phyloP scores from a whole-genome alignment of 2,329 filamentous ascomycete genomes.

The Ceratocystis smalleyi region DNA sequence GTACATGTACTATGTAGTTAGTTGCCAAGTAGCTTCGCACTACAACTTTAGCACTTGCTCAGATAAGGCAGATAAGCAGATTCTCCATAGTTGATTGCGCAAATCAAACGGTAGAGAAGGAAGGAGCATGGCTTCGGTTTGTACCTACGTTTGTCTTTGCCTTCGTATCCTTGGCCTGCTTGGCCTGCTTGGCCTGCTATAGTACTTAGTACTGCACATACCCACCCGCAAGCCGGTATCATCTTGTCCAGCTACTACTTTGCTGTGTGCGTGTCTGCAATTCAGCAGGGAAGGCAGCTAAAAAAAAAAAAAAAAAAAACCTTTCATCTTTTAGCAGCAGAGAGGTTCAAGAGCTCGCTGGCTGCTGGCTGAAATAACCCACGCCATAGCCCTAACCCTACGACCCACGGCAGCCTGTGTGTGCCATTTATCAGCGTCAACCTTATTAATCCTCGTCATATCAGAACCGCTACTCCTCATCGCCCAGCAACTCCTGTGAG shows the following conservation, averaged over 20 bases:
- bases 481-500: neutral
- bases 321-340: neutral
- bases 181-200: no score
- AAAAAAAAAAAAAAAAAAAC: neutral
- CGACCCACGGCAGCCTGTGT: neutral
- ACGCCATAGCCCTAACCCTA: neutral
- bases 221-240: neutral
- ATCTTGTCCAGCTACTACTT: neutral
- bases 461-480: neutral
- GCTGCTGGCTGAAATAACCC: neutral
- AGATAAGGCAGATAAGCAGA: neutral
- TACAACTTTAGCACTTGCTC: neutral
- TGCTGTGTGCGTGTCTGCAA: neutral
- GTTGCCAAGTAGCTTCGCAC: no score
- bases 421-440: neutral
- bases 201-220: neutral
- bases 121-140: neutral
- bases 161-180: no score
- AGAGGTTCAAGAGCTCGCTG: neutral
- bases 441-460: conserved; percentile 3
- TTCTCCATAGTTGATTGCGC: no score
- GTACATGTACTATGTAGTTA: no score
- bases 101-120: neutral
- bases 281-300: neutral
- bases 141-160: neutral